phyloP scores from a whole-genome alignment of 1,284 basidiomycete species.

The Tilletia setariae region DNA sequence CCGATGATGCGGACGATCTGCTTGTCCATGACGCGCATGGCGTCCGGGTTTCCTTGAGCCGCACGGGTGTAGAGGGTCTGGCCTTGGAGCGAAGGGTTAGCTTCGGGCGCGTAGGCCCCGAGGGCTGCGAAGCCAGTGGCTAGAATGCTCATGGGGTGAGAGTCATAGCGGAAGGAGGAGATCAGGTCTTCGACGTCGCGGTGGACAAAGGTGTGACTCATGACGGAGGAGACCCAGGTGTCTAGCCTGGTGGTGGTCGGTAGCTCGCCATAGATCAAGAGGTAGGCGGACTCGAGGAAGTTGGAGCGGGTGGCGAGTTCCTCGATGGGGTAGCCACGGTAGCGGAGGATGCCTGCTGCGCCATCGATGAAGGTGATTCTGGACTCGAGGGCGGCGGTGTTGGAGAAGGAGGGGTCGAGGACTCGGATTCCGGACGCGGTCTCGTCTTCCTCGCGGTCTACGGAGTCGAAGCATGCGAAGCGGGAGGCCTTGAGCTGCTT shows the following conservation, averaged over 20 bases:
- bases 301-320: slow-evolving; percentile 68
- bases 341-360: slow-evolving; percentile 27
- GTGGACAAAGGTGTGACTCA: slow-evolving; percentile 74
- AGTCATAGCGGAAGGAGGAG: slow-evolving; percentile 72
- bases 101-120: slow-evolving; percentile 68
- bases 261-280: slow-evolving; percentile 69
- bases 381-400: slow-evolving; percentile 77
- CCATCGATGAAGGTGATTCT: slow-evolving; percentile 81
- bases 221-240: slow-evolving; percentile 69
- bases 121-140: slow-evolving; percentile 78
- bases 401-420: slow-evolving; percentile 58
- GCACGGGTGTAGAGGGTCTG: slow-evolving; percentile 68
- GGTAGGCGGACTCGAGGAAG: slow-evolving; percentile 76
- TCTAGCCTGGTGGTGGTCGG: slow-evolving; percentile 66
- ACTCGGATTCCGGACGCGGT: slow-evolving; percentile 27
- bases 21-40: slow-evolving; percentile 74
- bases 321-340: slow-evolving; percentile 79
- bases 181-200: slow-evolving; percentile 70
- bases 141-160: slow-evolving; percentile 82
- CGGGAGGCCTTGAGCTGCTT: slow-evolving; percentile 65
- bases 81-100: slow-evolving; percentile 60
- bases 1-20: slow-evolving; percentile 82
- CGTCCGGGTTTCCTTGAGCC: slow-evolving; percentile 60
- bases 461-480: slow-evolving; percentile 34
- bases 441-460: slow-evolving; percentile 68